Evolutionary conservation across 805 yeast genomes (phyloP), one percentile per base, ranked within the genome.

Genomic region (Tetrapisispora taiwanensis): DNA sequence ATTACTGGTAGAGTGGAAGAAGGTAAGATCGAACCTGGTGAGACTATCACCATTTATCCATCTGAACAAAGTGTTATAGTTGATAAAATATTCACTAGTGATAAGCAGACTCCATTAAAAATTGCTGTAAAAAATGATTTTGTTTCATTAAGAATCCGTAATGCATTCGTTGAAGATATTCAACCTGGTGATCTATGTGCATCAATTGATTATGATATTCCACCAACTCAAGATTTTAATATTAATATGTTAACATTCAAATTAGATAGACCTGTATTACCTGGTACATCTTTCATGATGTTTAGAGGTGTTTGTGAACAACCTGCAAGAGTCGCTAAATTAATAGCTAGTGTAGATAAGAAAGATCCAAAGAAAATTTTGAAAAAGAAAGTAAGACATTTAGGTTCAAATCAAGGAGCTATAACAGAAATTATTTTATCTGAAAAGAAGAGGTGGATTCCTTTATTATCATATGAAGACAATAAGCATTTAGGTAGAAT

Each of bases 351-450:
- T 9, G 51, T 90, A 87, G 97, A 97, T 52, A 87, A 84, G 70
- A 79, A 77, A 60, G 72, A 78, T 40, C 63, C 75, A n/a, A 81
- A 84, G 40, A 96, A 89, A 64, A 84, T 92, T n/a, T 59, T 84
- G 41, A 77, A 92, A 67, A 90, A 84, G 71, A 95, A 95, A 51
- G 87, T 97, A 44, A 90, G 85, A 75, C 84, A 95, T 70, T 77
- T 81, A 65, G 84, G 95, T 48, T 89, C 89, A 70, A 86, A 86
- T 65, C 84, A 97, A 40, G 95, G 96, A 39, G 95, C 97, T 32
- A 85, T 87, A 61, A 95, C 97, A 48, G 92, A 92, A 65, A 81
- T 87, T 72, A 97, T 97, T 57, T 84, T 90, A 88, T 85, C 84
- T 75, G 81, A 92, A 55, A 87, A 88, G 61, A 97, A 78, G 39